A percentile compares a stretch with the other conserved stretches of the same genome.
phyloP scores from a whole-genome alignment of 352 stramenopile genomes.

The Blastocystis hominis region DNA sequence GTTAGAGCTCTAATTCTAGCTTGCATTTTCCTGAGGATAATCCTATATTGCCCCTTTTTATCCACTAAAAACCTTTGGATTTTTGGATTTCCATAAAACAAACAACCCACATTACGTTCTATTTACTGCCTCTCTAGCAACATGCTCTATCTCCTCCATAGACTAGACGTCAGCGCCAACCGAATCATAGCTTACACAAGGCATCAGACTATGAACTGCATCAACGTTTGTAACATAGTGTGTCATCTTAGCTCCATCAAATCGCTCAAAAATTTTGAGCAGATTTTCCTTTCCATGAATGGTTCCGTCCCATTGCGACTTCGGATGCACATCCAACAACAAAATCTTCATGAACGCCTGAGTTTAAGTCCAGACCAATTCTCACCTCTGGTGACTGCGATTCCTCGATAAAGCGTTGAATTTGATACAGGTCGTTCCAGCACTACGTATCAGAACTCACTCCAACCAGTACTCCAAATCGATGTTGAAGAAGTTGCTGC shows the following conservation, averaged over 20 bases:
- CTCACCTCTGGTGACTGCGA: neutral
- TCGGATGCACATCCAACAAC: neutral
- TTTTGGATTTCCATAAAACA: neutral
- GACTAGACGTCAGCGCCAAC: neutral
- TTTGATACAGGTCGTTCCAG: slow-evolving; percentile 4
- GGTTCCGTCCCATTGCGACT: neutral
- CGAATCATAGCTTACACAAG: neutral
- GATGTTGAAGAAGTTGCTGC: neutral
- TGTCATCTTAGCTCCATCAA: neutral
- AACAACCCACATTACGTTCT: neutral
- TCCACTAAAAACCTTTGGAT: neutral
- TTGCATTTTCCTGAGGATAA: neutral
- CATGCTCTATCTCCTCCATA: neutral
- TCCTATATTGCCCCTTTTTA: neutral
- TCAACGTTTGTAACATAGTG: neutral
- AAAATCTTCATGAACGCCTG: neutral
- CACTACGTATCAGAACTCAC: neutral
- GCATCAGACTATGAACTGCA: neutral
- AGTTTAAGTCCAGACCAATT: neutral
- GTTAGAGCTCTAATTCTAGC: slow-evolving; percentile 24
- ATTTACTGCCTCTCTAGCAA: neutral
- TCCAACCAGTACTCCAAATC: neutral
- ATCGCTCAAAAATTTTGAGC: neutral
- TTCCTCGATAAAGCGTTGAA: neutral
- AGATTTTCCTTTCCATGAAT: neutral